Evolutionary conservation across 768 basidiomycete genomes (phyloP), one percentile per base, ranked within the genome.

Genomic region (Hysterangium stoloniferum): DNA sequence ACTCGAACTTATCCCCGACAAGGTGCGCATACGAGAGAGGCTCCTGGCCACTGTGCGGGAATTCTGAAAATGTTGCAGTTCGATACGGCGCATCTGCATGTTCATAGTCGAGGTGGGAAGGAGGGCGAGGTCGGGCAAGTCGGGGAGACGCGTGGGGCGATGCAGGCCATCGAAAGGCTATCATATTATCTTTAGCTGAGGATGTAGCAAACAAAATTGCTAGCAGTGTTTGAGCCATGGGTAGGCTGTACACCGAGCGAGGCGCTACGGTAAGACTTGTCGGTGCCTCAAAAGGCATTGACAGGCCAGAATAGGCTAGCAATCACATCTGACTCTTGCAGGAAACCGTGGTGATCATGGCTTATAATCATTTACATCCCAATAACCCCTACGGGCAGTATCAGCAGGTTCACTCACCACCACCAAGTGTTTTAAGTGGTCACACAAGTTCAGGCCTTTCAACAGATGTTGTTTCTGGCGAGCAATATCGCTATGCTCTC

Each of bases 151-250:
- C 67, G 11, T 68, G 58, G 12, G 90, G 88, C 12, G 70, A 71
- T 12, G 88, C 83, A 0, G 93, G 93, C 85, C 90, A 95, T 55
- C 86, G 75, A 62, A 82, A 92, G 46, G 90, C 84, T 4, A 92
- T 68, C 56, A 72, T 84, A 8, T 82, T 79, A 24, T 86, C 88
- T 59, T 82, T 86, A 6, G 87, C 82, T 7, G 90, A 92, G 11
- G 84, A 82, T 4, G 88, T 88, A 36, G 91, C 86, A 31, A 96
- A 78, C 4, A 94, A 67, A 54, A 95, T 72, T 8, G 88, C 84
- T 41, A 93, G 70, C 28, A 96, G 75, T 2, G 82, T 81, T 65
- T 87, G 84, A 34, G 84, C 82, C 85, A 88, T 87, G 6, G 19
- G 25, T 29, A 17, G 6, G 44, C 44, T 11, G 44, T 19, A 31